Percentiles rank a stretch among this genome's conserved stretches.
Evolutionary conservation across 148 eudicot species (phyloP).

Genomic region (Talinum fruticosum): DNA sequence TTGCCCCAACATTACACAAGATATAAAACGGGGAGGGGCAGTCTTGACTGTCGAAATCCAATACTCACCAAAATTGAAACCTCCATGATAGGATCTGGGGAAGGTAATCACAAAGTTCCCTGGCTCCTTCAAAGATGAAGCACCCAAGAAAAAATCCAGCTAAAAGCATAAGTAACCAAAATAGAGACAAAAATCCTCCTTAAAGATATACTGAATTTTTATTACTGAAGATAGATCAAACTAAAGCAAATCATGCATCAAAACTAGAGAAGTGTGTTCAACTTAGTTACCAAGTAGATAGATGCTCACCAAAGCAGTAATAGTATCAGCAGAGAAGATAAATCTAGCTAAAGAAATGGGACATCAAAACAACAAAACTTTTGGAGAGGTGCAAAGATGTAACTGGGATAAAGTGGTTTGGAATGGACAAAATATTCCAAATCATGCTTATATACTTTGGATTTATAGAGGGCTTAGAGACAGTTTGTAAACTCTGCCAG

Average conservation of each 20-base stretch:
- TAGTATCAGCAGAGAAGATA: not conserved
- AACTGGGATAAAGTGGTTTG: too few species aligned
- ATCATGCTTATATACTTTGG: too few species aligned
- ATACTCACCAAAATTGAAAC: conserved; percentile 86
- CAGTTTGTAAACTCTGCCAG: too few species aligned
- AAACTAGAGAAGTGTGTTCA: not conserved
- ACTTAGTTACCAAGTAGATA: not conserved
- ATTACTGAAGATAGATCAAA: not conserved
- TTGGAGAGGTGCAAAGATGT: too few species aligned
- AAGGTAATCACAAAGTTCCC: conserved; percentile 98
- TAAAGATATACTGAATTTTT: conserved; percentile 1
- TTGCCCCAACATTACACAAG: conserved; percentile 17
- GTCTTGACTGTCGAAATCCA: conserved; percentile 7
- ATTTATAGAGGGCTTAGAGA: too few species aligned
- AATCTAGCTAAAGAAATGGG: not conserved
- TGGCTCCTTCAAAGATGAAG: conserved; percentile 68
- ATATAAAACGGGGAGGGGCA: too few species aligned
- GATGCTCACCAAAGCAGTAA: not conserved
- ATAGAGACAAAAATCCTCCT: conserved; percentile 5
- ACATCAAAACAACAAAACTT: too few species aligned
- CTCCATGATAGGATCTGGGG: conserved; percentile 97
- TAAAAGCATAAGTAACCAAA: not conserved
- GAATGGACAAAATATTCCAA: too few species aligned
- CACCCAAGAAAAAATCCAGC: conserved; percentile 3
- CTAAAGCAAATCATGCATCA: conserved; percentile 1